A percentile compares a stretch with the other conserved stretches of the same genome.
Conservation (phyloP, 2,329 filamentous ascomycete genomes). For the Arthrobotrys conoides region DNA sequence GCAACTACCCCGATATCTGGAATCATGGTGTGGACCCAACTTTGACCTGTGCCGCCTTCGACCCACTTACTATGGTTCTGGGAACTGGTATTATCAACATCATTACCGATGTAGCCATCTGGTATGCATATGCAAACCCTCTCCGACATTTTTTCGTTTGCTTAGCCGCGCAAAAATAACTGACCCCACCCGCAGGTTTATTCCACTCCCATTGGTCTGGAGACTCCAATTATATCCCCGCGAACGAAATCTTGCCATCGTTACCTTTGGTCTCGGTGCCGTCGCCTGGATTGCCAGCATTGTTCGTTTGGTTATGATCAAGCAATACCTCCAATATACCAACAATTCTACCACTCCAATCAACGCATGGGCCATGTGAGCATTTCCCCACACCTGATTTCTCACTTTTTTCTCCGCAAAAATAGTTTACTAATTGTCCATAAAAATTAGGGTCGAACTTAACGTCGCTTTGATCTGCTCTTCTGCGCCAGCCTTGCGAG, state of each 20-base stretch:
- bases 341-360: slow-evolving; percentile 58
- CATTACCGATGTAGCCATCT: slow-evolving; percentile 59
- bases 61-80: slow-evolving; percentile 42
- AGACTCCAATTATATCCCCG: slow-evolving; percentile 60
- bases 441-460: slow-evolving; percentile 51
- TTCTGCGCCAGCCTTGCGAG: slow-evolving; percentile 56
- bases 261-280: slow-evolving; percentile 60
- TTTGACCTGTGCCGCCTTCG: slow-evolving; percentile 39
- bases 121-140: slow-evolving; percentile 46
- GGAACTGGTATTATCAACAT: slow-evolving; percentile 55
- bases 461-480: slow-evolving; percentile 60
- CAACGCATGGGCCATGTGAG: slow-evolving; percentile 61
- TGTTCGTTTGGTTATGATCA: slow-evolving; percentile 49
- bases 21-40: slow-evolving; percentile 57
- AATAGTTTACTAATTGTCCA: slow-evolving; percentile 30
- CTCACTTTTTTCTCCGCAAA: not conserved
- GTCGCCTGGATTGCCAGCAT: slow-evolving; percentile 59
- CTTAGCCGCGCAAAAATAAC: slow-evolving; percentile 44
- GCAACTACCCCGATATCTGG: slow-evolving; percentile 58
- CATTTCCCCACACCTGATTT: slow-evolving; percentile 43
- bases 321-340: slow-evolving; percentile 40
- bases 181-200: slow-evolving; percentile 54
- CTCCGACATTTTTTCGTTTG: slow-evolving; percentile 24
- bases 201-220: slow-evolving; percentile 60
- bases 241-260: slow-evolving; percentile 55